A percentile compares a stretch with the other conserved stretches of the same genome.
These are phyloP conservation scores for Scheffersomyces lignosus DNA, from an alignment of 805 yeast genomes.

Conservation along the genomic window DNA sequence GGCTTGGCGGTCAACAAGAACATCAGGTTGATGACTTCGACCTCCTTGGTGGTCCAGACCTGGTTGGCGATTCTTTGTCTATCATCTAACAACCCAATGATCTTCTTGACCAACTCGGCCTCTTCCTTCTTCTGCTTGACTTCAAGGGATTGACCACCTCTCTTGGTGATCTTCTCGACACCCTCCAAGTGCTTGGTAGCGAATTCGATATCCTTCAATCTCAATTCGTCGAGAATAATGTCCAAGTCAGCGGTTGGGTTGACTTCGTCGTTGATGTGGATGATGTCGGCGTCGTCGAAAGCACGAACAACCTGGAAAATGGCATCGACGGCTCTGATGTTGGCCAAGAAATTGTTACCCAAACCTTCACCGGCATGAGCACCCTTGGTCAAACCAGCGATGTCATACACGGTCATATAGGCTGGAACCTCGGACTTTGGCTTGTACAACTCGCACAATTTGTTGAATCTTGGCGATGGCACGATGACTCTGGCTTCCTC, in stretches of 20 bases:
- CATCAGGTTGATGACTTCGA: conserved; percentile 85
- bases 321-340: conserved; percentile 97
- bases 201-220: conserved; percentile 96
- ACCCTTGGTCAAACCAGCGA: conserved; percentile 97
- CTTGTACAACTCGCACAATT: conserved; percentile 67
- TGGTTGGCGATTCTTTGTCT: conserved; percentile 89
- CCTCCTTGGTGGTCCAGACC: conserved; percentile 87
- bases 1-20: conserved; percentile 93
- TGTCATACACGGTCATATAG: conserved; percentile 88
- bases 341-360: conserved; percentile 95
- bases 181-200: conserved; percentile 78
- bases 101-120: conserved; percentile 67
- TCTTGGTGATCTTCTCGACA: conserved; percentile 74
- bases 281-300: conserved; percentile 96
- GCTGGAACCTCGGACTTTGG: conserved; percentile 92
- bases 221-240: conserved; percentile 86
- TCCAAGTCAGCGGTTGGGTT: conserved; percentile 94
- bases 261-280: conserved; percentile 91
- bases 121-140: conserved; percentile 87
- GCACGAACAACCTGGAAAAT: conserved; percentile 97
- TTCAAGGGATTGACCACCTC: conserved; percentile 89
- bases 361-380: conserved; percentile 97
- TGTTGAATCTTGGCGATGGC: conserved; percentile 86
- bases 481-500: conserved; percentile 96
- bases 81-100: conserved; percentile 73